These are phyloP conservation scores for Leishmania tropica DNA, from an alignment of 208 protist species.

Conservation along the genomic window DNA sequence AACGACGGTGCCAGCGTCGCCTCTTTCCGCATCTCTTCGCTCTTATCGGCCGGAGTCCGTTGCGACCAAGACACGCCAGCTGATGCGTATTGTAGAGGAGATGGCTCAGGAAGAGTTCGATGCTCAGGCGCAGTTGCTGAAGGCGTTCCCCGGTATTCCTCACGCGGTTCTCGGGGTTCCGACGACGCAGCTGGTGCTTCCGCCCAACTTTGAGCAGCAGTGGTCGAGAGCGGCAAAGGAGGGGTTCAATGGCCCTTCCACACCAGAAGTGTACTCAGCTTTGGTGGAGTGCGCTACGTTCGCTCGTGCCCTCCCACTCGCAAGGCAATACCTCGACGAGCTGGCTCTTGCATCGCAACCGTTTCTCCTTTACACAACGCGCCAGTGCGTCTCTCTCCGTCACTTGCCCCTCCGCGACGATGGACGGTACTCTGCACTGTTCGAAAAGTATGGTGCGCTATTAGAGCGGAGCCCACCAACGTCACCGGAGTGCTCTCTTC, in stretches of 20 bases:
- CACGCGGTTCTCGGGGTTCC: conserved; percentile 14
- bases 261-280: not conserved
- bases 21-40: not conserved
- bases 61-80: not conserved
- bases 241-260: not conserved
- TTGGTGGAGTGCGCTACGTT: conserved; percentile 14
- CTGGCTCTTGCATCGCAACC: conserved; percentile 33
- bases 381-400: conserved; percentile 47
- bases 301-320: conserved; percentile 10
- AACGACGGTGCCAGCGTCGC: not conserved
- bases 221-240: conserved; percentile 13
- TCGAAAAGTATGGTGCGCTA: conserved; percentile 7
- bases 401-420: conserved; percentile 45
- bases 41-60: not conserved
- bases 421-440: conserved; percentile 21
- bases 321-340: conserved; percentile 35
- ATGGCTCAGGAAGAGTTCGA: conserved; percentile 16
- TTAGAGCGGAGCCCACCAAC: not conserved
- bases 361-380: conserved; percentile 45
- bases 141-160: conserved; percentile 13
- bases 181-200: conserved; percentile 16
- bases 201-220: conserved; percentile 10
- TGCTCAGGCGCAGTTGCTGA: conserved; percentile 9
- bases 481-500: conserved; percentile 1
- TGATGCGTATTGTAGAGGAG: conserved; percentile 7